These are phyloP conservation scores for Gymnopilus dilepis DNA, from an alignment of 768 basidiomycete genomes.

Conservation along the genomic window DNA sequence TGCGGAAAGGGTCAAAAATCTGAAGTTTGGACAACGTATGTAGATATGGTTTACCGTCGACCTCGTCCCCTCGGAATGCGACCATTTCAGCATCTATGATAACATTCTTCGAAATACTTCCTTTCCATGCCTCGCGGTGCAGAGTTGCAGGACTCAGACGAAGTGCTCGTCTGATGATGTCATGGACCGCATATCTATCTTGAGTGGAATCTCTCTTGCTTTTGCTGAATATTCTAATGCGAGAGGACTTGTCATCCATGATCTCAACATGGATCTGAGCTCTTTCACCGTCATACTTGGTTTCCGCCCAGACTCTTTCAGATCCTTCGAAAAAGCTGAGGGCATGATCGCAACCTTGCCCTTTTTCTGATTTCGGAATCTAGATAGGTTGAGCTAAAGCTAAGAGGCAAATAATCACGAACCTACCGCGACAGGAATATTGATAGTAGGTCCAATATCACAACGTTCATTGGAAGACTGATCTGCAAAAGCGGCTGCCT, in stretches of 20 bases:
- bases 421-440: constrained; percentile 65
- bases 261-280: constrained; percentile 87
- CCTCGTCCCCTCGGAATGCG: constrained; percentile 67
- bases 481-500: constrained; percentile 54
- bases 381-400: constrained; percentile 23
- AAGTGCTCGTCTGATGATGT: constrained; percentile 64
- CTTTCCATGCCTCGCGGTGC: constrained; percentile 1
- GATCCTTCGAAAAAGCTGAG: constrained; percentile 48
- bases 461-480: constrained; percentile 30
- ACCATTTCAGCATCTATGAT: constrained; percentile 91
- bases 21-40: neutral
- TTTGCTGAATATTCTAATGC: constrained; percentile 87
- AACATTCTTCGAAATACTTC: constrained; percentile 43
- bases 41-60: constrained; percentile 63
- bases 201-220: constrained; percentile 82
- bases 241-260: constrained; percentile 35
- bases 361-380: constrained; percentile 89
- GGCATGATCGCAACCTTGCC: constrained; percentile 61
- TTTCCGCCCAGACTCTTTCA: constrained; percentile 79
- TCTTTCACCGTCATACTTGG: constrained; percentile 95
- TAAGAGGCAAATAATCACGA: neutral
- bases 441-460: constrained; percentile 50
- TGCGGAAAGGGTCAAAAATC: constrained; percentile 30
- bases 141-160: constrained; percentile 27
- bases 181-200: constrained; percentile 72